Evolutionary conservation across 345 rosid genomes (phyloP).

Genomic region (Corymbia maculata): DNA sequence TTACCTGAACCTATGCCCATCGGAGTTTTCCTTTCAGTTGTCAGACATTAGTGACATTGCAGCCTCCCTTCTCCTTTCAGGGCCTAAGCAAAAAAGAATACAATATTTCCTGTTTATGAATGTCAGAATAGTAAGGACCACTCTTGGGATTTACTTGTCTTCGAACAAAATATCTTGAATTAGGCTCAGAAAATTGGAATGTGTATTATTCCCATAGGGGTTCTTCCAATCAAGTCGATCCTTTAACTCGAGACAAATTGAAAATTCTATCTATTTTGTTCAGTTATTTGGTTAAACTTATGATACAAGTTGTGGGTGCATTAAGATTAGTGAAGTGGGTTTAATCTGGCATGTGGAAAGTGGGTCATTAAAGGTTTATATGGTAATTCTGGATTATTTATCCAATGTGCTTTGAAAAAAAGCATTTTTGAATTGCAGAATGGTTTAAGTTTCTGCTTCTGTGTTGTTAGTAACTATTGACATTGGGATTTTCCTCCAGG

Average conservation of each 20-base stretch:
- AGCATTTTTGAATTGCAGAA: neutral
- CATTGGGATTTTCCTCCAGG: neutral
- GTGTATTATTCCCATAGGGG: neutral
- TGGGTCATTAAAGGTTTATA: neutral
- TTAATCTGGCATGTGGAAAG: neutral
- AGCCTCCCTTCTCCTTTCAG: neutral
- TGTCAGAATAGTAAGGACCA: neutral
- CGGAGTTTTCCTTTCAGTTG: neutral
- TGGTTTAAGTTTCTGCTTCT: neutral
- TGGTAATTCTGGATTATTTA: neutral
- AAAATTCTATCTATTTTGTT: neutral
- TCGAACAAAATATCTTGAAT: neutral
- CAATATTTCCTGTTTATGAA: neutral
- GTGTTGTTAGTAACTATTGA: neutral
- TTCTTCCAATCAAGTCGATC: neutral
- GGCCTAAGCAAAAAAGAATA: neutral
- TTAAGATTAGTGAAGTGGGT: neutral
- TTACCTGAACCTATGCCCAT: neutral
- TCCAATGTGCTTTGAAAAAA: neutral
- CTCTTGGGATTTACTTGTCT: neutral
- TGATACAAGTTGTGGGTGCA: neutral
- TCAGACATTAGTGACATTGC: neutral
- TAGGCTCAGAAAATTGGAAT: neutral
- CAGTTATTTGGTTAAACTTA: neutral
- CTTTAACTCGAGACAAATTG: neutral